These are phyloP conservation scores for Brachypodium distachyon DNA, from an alignment of 202 grass and related monocot species.

Conservation along the genomic window DNA sequence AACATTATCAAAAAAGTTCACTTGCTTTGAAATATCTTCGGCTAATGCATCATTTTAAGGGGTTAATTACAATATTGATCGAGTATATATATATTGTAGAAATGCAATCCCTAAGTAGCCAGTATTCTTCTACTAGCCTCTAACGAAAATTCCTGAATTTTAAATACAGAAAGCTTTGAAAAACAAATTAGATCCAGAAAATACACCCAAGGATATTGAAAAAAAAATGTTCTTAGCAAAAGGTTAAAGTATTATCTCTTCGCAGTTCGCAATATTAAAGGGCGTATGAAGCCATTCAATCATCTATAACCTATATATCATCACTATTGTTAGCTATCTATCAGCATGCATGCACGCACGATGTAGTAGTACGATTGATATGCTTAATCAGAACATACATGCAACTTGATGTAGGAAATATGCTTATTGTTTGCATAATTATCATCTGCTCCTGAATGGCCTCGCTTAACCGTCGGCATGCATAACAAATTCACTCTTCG, in stretches of 20 bases:
- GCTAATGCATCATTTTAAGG: no score
- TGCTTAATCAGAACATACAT: neutral
- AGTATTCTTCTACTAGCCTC: no score
- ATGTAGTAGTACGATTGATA: neutral
- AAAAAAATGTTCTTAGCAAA: no score
- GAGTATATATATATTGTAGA: no score
- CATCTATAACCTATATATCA: neutral
- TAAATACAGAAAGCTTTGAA: neutral
- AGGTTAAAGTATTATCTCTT: neutral
- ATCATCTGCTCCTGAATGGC: neutral
- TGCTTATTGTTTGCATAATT: neutral
- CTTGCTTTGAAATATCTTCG: no score
- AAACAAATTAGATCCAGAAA: neutral
- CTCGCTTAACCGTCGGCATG: constrained; percentile 14
- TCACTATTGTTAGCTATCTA: neutral
- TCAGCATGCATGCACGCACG: neutral
- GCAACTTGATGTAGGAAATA: neutral
- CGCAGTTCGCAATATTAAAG: neutral
- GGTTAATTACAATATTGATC: no score
- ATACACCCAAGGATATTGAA: neutral
- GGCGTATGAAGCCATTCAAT: no score
- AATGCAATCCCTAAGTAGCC: no score
- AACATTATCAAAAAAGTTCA: no score
- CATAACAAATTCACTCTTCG: constrained; percentile 10
- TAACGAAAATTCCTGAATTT: neutral